phyloP scores from a whole-genome alignment of 169 alveolate species.

The Plasmodium adleri region DNA sequence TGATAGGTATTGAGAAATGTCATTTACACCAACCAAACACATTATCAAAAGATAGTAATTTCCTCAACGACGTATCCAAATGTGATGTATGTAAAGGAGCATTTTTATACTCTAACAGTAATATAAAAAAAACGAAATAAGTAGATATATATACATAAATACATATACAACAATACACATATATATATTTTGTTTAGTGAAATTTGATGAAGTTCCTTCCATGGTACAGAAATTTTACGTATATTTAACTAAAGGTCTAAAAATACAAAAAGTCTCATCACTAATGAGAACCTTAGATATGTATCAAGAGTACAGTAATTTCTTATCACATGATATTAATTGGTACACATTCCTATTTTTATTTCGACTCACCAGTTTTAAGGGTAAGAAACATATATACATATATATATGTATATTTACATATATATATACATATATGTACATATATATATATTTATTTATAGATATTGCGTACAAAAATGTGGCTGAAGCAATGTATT shows the following conservation, averaged over 20 bases:
- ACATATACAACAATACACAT: background rate
- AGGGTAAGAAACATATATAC: constrained; percentile 2
- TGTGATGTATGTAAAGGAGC: constrained; percentile 55
- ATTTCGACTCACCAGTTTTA: constrained; percentile 17
- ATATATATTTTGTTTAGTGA: too few relatives aligned
- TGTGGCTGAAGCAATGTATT: constrained; percentile 57
- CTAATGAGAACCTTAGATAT: constrained; percentile 15
- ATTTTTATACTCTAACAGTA: constrained; percentile 11
- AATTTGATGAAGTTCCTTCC: background rate
- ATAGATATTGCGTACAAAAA: constrained; percentile 29
- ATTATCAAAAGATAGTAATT: background rate
- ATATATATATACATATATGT: too few relatives aligned
- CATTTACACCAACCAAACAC: background rate
- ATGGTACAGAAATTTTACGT: constrained; percentile 48
- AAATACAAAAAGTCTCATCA: background rate
- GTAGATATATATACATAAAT: too few relatives aligned
- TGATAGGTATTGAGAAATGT: too few relatives aligned
- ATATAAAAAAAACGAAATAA: too few relatives aligned
- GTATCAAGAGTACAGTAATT: constrained; percentile 40
- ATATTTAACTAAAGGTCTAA: too few relatives aligned
- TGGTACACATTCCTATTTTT: constrained; percentile 44
- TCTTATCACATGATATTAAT: constrained; percentile 22
- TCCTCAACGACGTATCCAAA: background rate
- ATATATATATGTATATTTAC: background rate
- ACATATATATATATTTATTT: too few relatives aligned